These are phyloP conservation scores for Penicillium roqueforti DNA, from an alignment of 495 filamentous ascomycete genomes.

Conservation along the genomic window DNA sequence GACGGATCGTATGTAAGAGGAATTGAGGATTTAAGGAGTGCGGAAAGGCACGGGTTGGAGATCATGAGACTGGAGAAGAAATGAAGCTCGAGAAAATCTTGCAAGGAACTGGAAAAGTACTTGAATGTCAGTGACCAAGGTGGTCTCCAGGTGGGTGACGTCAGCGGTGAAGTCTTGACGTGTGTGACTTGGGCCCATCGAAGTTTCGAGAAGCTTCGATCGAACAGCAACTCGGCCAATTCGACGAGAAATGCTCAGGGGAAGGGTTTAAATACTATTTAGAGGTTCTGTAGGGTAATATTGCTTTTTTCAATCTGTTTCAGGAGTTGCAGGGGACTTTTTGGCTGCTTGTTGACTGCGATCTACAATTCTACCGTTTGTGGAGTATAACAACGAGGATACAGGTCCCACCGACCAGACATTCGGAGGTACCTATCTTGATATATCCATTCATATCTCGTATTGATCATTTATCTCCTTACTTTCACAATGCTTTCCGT, in stretches of 20 bases:
- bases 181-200: slow-evolving; percentile 30
- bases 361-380: neutral
- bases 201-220: slow-evolving; percentile 41
- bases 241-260: too few species aligned
- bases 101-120: neutral
- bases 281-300: neutral
- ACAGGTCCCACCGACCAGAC: too few species aligned
- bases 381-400: neutral
- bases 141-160: slow-evolving; percentile 27
- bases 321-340: too few species aligned
- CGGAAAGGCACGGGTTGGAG: slow-evolving; percentile 8
- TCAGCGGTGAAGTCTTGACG: slow-evolving; percentile 13
- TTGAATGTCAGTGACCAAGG: neutral
- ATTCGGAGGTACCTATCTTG: neutral
- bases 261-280: neutral
- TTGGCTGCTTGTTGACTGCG: too few species aligned
- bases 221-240: neutral
- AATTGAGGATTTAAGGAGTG: neutral
- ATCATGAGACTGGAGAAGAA: slow-evolving; percentile 6
- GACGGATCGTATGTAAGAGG: slow-evolving; percentile 1
- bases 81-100: neutral
- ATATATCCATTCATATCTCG: neutral
- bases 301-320: too few species aligned
- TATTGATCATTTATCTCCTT: neutral
- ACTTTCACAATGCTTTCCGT: neutral